Evolutionary conservation across 768 basidiomycete genomes (phyloP).

Genomic region (Boletus sensibilis): DNA sequence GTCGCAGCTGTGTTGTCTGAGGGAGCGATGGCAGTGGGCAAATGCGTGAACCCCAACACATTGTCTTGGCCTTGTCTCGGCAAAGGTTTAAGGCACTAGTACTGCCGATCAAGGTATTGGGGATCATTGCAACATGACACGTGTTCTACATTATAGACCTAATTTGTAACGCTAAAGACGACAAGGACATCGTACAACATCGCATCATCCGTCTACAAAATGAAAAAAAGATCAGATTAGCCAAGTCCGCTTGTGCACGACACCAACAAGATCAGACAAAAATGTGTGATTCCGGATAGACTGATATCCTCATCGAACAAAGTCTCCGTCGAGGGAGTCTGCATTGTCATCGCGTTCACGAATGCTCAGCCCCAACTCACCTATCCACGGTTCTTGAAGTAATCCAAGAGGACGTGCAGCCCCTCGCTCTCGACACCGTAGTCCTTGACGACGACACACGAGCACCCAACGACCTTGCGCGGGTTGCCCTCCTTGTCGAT

Average conservation of each 20-base stretch:
- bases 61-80: not conserved
- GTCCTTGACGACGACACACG: slow-evolving; percentile 96
- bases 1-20: not conserved
- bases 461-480: slow-evolving; percentile 91
- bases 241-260: not conserved
- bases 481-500: slow-evolving; percentile 99
- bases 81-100: not conserved
- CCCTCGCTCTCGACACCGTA: slow-evolving; percentile 96
- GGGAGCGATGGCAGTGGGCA: no score
- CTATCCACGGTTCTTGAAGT: slow-evolving; percentile 90
- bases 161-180: not conserved
- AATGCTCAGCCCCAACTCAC: slow-evolving; percentile 28
- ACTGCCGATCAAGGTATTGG: slow-evolving; percentile 4
- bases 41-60: not conserved
- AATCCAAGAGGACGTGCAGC: slow-evolving; percentile 88
- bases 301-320: slow-evolving; percentile 57
- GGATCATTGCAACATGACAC: not conserved
- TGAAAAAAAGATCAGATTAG: slow-evolving; percentile 10
- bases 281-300: slow-evolving; percentile 31
- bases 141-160: not conserved
- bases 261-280: slow-evolving; percentile 54
- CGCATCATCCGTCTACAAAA: slow-evolving; percentile 5
- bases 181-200: slow-evolving; percentile 15
- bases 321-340: slow-evolving; percentile 92
- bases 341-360: slow-evolving; percentile 65